Percentiles rank a stretch among this genome's conserved stretches.
These are phyloP conservation scores for Pulveroboletus sp. DNA, from an alignment of 768 basidiomycete species.

Conservation along the genomic window DNA sequence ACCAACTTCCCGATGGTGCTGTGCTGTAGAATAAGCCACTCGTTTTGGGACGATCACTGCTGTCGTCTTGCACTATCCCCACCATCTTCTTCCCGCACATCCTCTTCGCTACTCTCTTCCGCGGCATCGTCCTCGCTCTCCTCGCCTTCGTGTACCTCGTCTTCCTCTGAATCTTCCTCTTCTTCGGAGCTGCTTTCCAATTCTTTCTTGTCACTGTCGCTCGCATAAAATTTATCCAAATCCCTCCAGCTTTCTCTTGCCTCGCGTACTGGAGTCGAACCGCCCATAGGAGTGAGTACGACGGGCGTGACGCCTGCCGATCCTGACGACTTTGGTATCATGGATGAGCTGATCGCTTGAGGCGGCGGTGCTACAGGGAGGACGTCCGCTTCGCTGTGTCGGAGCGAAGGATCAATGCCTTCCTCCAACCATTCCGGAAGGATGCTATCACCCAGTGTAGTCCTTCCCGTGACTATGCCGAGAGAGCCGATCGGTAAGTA, in stretches of 20 bases:
- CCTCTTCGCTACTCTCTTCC: slow-evolving; percentile 18
- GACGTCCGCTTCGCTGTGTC: slow-evolving; percentile 62
- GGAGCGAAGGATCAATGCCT: slow-evolving; percentile 73
- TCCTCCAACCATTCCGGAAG: slow-evolving; percentile 87
- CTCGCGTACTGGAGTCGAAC: slow-evolving; percentile 42
- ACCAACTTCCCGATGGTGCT: slow-evolving; percentile 44
- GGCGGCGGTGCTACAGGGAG: slow-evolving; percentile 28
- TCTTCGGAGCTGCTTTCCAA: slow-evolving; percentile 30
- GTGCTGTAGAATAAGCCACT: slow-evolving; percentile 28
- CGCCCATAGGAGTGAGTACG: slow-evolving; percentile 53
- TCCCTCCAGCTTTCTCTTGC: slow-evolving; percentile 51
- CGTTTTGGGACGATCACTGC: slow-evolving; percentile 5
- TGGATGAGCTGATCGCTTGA: slow-evolving; percentile 41
- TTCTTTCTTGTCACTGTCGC: slow-evolving; percentile 32
- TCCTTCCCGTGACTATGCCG: slow-evolving; percentile 54
- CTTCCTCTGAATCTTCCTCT: slow-evolving; percentile 25
- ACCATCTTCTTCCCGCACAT: slow-evolving; percentile 17
- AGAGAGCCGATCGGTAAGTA: slow-evolving; percentile 61
- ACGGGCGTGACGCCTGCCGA: slow-evolving; percentile 40
- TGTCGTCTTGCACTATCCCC: slow-evolving; percentile 11
- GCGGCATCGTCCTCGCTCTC: slow-evolving; percentile 28
- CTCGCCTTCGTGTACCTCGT: slow-evolving; percentile 24
- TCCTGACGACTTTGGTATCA: slow-evolving; percentile 26
- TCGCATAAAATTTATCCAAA: slow-evolving; percentile 73
- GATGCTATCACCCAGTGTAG: slow-evolving; percentile 37